Evolutionary conservation across 139 green algal genomes (phyloP).

Genomic region (Volvox africanus): DNA sequence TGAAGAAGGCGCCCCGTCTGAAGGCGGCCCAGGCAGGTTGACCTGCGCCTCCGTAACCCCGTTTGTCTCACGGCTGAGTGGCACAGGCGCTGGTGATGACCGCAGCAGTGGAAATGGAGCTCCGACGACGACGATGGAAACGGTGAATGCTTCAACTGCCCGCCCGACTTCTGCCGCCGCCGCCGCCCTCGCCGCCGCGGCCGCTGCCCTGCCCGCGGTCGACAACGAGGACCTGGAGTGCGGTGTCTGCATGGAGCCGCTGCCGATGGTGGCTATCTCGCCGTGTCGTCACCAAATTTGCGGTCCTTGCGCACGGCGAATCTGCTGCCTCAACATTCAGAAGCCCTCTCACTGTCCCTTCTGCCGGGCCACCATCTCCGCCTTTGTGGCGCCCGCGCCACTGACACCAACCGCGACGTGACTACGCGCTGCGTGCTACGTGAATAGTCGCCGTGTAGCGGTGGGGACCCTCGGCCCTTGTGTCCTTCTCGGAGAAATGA

Average conservation of each 20-base stretch:
- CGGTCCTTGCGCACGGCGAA: conserved; percentile 50
- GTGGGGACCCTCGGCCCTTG: too few species aligned
- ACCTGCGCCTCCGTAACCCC: neutral
- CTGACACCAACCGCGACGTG: neutral
- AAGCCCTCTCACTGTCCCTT: conserved; percentile 54
- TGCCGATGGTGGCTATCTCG: conserved; percentile 22
- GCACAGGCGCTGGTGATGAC: neutral
- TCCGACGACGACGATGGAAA: too few species aligned
- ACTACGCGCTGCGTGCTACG: neutral
- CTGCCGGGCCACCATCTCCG: conserved; percentile 49
- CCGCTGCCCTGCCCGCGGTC: neutral
- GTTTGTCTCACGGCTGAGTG: neutral
- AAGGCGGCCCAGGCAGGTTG: neutral
- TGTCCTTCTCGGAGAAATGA: too few species aligned
- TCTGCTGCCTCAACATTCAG: conserved; percentile 49
- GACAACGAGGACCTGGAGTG: conserved; percentile 49
- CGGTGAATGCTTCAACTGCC: too few species aligned
- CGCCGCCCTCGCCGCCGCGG: neutral
- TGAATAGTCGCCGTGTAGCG: neutral
- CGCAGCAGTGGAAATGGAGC: neutral
- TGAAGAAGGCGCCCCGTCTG: neutral
- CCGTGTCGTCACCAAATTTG: conserved; percentile 49
- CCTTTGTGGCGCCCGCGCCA: conserved; percentile 1
- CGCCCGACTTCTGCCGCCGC: neutral
- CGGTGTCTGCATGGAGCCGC: conserved; percentile 53